These are phyloP conservation scores for Hypoxylon lienhwacheense DNA, from an alignment of 495 filamentous ascomycete genomes.

Conservation along the genomic window DNA sequence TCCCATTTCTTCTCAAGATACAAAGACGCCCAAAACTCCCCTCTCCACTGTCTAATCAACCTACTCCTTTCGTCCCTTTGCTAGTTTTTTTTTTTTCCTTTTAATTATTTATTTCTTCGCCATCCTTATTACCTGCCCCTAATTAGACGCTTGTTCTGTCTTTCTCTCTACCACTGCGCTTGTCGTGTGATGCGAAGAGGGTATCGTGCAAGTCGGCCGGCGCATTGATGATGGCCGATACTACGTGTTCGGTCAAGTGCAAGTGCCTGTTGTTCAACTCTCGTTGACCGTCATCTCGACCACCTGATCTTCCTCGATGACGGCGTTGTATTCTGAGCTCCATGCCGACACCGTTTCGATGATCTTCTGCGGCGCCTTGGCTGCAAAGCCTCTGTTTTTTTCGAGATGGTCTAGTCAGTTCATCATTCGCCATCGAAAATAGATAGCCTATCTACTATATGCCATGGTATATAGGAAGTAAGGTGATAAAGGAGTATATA, in stretches of 20 bases:
- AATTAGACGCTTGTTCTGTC: conserved; percentile 4
- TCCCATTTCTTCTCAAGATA: neutral
- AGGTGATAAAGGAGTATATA: neutral
- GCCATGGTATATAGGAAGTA: neutral
- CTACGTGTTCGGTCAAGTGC: neutral
- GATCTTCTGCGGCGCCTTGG: conserved; percentile 66
- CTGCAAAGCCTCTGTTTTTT: conserved; percentile 69
- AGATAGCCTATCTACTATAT: neutral
- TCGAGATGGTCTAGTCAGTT: conserved; percentile 6
- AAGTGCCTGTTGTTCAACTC: conserved; percentile 8
- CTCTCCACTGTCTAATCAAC: conserved; percentile 18
- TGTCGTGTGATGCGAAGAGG: conserved; percentile 15
- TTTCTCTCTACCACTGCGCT: conserved; percentile 5
- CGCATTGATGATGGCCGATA: neutral
- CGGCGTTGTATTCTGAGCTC: conserved; percentile 63
- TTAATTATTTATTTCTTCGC: too few species aligned
- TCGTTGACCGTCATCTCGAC: conserved; percentile 44
- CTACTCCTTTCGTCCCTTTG: conserved; percentile 7
- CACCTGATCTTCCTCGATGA: conserved; percentile 76
- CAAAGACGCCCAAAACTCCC: conserved; percentile 21
- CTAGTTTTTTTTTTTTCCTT: too few species aligned
- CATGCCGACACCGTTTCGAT: conserved; percentile 68
- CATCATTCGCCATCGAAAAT: neutral
- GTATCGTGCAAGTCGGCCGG: conserved; percentile 27
- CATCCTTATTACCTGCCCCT: conserved; percentile 10